Conservation (phyloP, 2,329 filamentous ascomycete species). For the Atkinsonella hypoxylon region DNA sequence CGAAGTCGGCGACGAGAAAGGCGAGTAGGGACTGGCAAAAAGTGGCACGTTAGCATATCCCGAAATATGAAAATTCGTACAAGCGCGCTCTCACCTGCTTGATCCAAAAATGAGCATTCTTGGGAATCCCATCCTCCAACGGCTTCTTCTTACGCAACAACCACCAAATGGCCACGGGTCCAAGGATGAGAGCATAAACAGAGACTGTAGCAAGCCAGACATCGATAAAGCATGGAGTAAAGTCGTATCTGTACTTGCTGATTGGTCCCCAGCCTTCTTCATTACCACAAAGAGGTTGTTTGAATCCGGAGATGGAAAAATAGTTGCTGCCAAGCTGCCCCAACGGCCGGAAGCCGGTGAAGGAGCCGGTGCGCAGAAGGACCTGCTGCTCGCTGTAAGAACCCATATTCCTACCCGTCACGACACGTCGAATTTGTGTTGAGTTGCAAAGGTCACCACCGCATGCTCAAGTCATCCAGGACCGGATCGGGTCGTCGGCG, state of each 20-base stretch:
- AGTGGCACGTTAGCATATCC: neutral
- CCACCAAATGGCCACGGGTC: constrained; percentile 68
- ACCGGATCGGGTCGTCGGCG: constrained; percentile 11
- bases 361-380: constrained; percentile 45
- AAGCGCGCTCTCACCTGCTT: constrained; percentile 55
- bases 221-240: constrained; percentile 96
- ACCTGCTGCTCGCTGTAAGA: constrained; percentile 29
- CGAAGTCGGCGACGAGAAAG: constrained; percentile 54
- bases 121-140: constrained; percentile 48
- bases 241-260: constrained; percentile 78
- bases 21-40: constrained; percentile 39
- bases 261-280: constrained; percentile 91
- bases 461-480: constrained; percentile 8
- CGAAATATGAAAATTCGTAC: neutral
- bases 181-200: constrained; percentile 65
- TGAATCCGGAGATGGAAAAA: constrained; percentile 37
- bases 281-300: constrained; percentile 75
- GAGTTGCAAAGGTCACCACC: constrained; percentile 8
- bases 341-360: constrained; percentile 43
- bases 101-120: constrained; percentile 85
- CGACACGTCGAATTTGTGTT: constrained; percentile 9
- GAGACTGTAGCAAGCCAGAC: constrained; percentile 73
- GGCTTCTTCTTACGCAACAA: constrained; percentile 54
- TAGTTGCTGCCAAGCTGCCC: constrained; percentile 45
- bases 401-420: constrained; percentile 16